Percentiles rank a stretch among this genome's conserved stretches.
Evolutionary conservation across 2,329 filamentous ascomycete species (phyloP).

Genomic region (Pyricularia grisea): DNA sequence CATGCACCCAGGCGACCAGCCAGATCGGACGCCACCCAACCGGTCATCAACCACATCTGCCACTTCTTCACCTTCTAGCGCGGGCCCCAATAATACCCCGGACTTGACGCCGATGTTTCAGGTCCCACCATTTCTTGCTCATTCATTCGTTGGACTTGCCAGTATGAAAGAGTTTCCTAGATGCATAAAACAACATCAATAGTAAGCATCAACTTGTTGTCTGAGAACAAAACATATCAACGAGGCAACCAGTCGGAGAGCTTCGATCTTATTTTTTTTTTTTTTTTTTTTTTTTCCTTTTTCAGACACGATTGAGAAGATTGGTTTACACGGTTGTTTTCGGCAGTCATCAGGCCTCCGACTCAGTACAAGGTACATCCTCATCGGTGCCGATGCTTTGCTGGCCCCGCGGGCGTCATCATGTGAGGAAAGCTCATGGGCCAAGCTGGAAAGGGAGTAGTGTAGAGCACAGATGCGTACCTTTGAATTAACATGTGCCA

Average conservation of each 20-base stretch:
- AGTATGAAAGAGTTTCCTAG: neutral
- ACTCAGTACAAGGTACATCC: neutral
- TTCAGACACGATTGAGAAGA: constrained; percentile 24
- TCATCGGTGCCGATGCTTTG: constrained; percentile 17
- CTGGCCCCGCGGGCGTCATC: constrained; percentile 30
- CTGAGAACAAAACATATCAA: neutral
- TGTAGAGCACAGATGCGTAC: neutral
- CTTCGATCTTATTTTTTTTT: neutral
- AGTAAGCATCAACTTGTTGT: neutral
- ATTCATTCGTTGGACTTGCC: neutral
- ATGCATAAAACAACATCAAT: neutral
- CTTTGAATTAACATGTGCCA: neutral
- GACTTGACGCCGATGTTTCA: neutral
- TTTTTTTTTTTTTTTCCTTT: neutral
- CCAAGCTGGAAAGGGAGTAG: neutral
- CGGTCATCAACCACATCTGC: neutral
- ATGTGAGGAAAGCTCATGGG: constrained; percentile 9
- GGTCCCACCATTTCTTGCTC: neutral
- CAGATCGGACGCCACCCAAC: neutral
- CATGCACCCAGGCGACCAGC: neutral
- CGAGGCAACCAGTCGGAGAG: neutral
- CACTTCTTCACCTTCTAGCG: neutral
- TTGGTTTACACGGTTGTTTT: constrained; percentile 36
- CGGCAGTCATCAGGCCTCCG: constrained; percentile 26
- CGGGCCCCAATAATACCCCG: neutral